These are phyloP conservation scores for Aspergillus oerlinghausenensis DNA, from an alignment of 2,329 filamentous ascomycete species.

Conservation along the genomic window DNA sequence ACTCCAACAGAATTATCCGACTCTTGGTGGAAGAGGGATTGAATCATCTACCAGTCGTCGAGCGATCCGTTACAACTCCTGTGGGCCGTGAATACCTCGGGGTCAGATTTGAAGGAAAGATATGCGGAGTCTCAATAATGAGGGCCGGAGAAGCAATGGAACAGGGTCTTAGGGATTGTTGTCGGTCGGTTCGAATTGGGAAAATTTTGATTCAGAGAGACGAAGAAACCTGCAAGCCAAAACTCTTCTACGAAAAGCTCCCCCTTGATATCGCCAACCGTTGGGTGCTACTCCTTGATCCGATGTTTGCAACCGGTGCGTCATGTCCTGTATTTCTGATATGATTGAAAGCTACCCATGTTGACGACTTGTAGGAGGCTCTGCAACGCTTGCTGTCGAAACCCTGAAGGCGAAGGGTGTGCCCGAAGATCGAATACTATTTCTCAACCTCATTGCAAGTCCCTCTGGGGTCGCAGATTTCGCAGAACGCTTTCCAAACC, in stretches of 20 bases:
- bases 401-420: constrained; percentile 86
- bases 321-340: background rate
- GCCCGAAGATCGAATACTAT: constrained; percentile 89
- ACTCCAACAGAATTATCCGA: constrained; percentile 96
- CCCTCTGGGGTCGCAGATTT: constrained; percentile 89
- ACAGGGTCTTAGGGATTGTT: constrained; percentile 92
- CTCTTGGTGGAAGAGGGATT: constrained; percentile 94
- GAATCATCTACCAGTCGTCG: constrained; percentile 89
- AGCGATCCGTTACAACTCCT: constrained; percentile 84
- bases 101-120: constrained; percentile 94
- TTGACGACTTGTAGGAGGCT: constrained; percentile 63
- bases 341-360: background rate
- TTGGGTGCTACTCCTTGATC: constrained; percentile 91
- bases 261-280: constrained; percentile 87
- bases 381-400: constrained; percentile 94
- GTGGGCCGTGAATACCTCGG: constrained; percentile 84
- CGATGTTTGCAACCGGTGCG: constrained; percentile 96
- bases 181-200: constrained; percentile 93
- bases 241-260: constrained; percentile 96
- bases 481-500: constrained; percentile 78
- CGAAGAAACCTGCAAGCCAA: constrained; percentile 87
- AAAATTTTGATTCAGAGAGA: constrained; percentile 98
- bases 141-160: constrained; percentile 98
- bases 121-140: constrained; percentile 98
- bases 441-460: constrained; percentile 96